Percentiles rank a stretch among this genome's conserved stretches.
Conservation (phyloP, 495 filamentous ascomycete species). For the Penicillium diatomitis region DNA sequence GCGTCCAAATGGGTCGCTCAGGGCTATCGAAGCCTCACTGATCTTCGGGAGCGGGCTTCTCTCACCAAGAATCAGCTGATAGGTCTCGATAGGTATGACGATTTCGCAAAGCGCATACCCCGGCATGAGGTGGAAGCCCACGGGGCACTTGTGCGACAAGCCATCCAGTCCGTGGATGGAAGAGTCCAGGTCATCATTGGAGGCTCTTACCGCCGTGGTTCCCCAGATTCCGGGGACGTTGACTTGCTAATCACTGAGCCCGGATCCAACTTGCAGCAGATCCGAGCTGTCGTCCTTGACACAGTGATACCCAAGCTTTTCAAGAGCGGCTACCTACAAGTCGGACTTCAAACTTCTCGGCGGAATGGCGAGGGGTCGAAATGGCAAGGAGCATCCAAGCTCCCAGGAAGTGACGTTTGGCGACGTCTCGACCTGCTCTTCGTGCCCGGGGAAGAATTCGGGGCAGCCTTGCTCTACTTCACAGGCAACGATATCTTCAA, state of each 20-base stretch:
- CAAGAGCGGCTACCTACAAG: slow-evolving; percentile 50
- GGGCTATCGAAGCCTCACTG: slow-evolving; percentile 66
- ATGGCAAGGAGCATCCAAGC: slow-evolving; percentile 80
- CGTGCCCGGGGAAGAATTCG: slow-evolving; percentile 71
- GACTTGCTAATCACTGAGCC: slow-evolving; percentile 79
- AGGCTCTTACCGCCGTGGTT: slow-evolving; percentile 81
- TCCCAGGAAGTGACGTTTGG: slow-evolving; percentile 53
- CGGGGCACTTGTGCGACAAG: slow-evolving; percentile 54
- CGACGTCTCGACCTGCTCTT: slow-evolving; percentile 81
- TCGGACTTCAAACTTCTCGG: slow-evolving; percentile 37
- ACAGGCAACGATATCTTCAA: slow-evolving; percentile 98
- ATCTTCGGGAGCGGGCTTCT: slow-evolving; percentile 53
- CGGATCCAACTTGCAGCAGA: slow-evolving; percentile 42
- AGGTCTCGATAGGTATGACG: slow-evolving; percentile 73
- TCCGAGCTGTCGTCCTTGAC: slow-evolving; percentile 55
- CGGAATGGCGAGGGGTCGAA: slow-evolving; percentile 47
- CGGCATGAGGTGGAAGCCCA: slow-evolving; percentile 66
- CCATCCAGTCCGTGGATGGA: slow-evolving; percentile 52
- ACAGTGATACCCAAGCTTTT: slow-evolving; percentile 55
- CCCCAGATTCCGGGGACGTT: slow-evolving; percentile 66
- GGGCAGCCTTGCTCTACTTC: slow-evolving; percentile 89
- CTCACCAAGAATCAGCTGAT: slow-evolving; percentile 69
- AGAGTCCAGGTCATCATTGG: slow-evolving; percentile 60
- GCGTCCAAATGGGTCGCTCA: slow-evolving; percentile 72
- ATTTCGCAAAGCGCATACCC: slow-evolving; percentile 77